A percentile compares a stretch with the other conserved stretches of the same genome.
Conservation (phyloP, 1,284 basidiomycete genomes). For the Cryptococcus depauperatus region DNA sequence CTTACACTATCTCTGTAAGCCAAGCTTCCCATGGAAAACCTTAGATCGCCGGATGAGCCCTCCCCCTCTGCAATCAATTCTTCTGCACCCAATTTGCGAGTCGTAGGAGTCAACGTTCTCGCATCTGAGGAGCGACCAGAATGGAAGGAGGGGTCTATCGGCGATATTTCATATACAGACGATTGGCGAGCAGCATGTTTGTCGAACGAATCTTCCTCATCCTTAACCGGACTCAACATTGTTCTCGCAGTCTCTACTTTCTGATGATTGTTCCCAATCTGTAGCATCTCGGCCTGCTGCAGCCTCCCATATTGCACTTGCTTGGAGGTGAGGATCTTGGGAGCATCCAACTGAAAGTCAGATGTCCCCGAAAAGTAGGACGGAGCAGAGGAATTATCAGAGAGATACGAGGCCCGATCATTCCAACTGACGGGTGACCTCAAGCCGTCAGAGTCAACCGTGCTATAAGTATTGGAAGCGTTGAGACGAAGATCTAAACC, state of each 20-base stretch:
- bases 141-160: slow-evolving; percentile 6
- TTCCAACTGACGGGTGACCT: slow-evolving; percentile 10
- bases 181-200: neutral
- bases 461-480: slow-evolving; percentile 6
- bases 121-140: neutral
- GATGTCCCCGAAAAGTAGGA: slow-evolving; percentile 41
- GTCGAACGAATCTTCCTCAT: slow-evolving; percentile 3
- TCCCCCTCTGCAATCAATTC: slow-evolving; percentile 15
- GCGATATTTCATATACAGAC: neutral
- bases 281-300: slow-evolving; percentile 44
- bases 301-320: slow-evolving; percentile 42
- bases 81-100: slow-evolving; percentile 3
- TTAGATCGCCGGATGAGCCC: slow-evolving; percentile 25
- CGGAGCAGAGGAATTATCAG: slow-evolving; percentile 33
- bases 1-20: slow-evolving; percentile 33
- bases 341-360: slow-evolving; percentile 41
- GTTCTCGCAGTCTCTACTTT: neutral
- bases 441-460: slow-evolving; percentile 8
- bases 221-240: slow-evolving; percentile 4
- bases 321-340: slow-evolving; percentile 43
- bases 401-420: slow-evolving; percentile 32
- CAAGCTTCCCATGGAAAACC: slow-evolving; percentile 44
- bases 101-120: slow-evolving; percentile 18
- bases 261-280: slow-evolving; percentile 21
- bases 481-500: slow-evolving; percentile 42